Evolutionary conservation across 2,329 filamentous ascomycete species (phyloP), one percentile per base, ranked within the genome.

Genomic region (Cercospora sp.): DNA sequence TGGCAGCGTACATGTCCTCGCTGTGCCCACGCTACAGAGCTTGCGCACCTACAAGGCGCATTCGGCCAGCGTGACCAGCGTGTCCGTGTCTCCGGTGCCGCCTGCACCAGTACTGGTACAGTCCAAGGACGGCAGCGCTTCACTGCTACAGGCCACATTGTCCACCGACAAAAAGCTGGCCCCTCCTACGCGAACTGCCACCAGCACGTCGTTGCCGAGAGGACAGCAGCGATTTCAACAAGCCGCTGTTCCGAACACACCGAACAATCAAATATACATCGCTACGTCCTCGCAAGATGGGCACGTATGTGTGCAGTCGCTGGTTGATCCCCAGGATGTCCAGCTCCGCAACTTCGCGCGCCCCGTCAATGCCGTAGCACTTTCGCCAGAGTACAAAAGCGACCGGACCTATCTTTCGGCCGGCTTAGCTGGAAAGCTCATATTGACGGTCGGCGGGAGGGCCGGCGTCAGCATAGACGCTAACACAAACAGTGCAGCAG

Each of bases 271-370:
- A 64, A 97, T 99, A 49, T 92, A 95, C 78, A 91, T 99, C 72
- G 94, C 91, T 1, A 97, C 94, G 1, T 93, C 95, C 0, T 98
- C 95, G 0, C 92, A 97, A 77, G 95, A 99, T 79, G 96, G 95
- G 18, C 94, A 97, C 77, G 92, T 99, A 13, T 98, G 95, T 75
- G 88, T 99, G 0, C 90, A 93, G 67, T 97, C 93, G 1, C 82
- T 99, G 21, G 82, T 95, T 21, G 94, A 99, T 76, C 82, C 90
- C 43, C 96, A 93, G 75, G 95, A 99, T 80, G 93, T 97, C 2
- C 90, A 93, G 67, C 81, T 98, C 30, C 90, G 95, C 30, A 97
- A 97, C 78, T 99, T 98, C 81, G 93, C 92, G 1, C 88, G 96
- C 4, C 96, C 96, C 0, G 89, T 99, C 2, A 93, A 97, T 76